phyloP scores from a whole-genome alignment of 2,329 filamentous ascomycete species.

The Thielaviopsis euricoi region DNA sequence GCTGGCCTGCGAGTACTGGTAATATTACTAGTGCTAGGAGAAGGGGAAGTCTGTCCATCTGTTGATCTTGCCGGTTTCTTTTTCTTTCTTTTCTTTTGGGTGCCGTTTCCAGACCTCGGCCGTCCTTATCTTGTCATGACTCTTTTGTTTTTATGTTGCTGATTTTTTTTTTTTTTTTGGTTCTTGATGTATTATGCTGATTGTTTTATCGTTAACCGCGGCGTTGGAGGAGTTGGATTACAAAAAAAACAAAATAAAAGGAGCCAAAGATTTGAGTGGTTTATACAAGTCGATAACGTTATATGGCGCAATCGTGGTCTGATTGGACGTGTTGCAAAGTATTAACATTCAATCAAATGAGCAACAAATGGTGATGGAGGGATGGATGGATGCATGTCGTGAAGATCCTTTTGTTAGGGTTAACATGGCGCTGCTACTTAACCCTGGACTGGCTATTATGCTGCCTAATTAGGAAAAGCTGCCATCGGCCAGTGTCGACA shows the following conservation, averaged over 20 bases:
- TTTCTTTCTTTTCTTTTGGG: neutral
- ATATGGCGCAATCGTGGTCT: neutral
- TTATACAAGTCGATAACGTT: neutral
- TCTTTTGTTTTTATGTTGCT: neutral
- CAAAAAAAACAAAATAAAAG: neutral
- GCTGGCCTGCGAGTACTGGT: slow-evolving; percentile 13
- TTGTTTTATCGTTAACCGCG: slow-evolving; percentile 46
- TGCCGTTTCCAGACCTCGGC: neutral
- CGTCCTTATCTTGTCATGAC: neutral
- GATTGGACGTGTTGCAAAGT: neutral
- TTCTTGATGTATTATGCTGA: neutral
- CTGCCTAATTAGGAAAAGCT: neutral
- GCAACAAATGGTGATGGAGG: neutral
- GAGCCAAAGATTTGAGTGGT: neutral
- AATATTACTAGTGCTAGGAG: no score
- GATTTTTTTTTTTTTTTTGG: slow-evolving; percentile 18
- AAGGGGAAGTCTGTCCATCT: neutral
- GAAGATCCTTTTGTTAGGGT: neutral
- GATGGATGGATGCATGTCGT: neutral
- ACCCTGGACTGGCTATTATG: neutral
- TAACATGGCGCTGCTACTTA: neutral
- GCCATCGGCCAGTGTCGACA: neutral
- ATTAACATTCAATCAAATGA: no score
- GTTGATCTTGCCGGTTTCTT: neutral
- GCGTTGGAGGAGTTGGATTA: slow-evolving; percentile 42